Conservation (phyloP, 345 rosid species). For the Citrus glauca region DNA sequence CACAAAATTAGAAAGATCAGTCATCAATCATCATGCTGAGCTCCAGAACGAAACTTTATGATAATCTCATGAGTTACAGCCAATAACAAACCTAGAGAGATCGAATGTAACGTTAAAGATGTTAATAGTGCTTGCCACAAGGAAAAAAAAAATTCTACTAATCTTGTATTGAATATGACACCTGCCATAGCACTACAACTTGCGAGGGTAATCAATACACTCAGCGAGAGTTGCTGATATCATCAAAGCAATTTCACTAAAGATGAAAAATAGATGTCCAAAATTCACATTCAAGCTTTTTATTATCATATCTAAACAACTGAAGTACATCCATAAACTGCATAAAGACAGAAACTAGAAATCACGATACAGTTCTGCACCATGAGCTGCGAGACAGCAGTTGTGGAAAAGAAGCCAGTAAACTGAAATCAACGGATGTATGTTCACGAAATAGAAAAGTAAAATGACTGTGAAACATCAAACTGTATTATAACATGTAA, state of each 20-base stretch:
- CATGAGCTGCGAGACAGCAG: background rate
- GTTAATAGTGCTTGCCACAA: background rate
- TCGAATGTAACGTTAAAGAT: background rate
- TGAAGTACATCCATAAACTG: background rate
- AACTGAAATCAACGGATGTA: background rate
- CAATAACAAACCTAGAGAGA: background rate
- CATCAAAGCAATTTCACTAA: background rate
- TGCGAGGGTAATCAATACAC: background rate
- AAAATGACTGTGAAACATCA: background rate
- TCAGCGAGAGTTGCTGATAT: background rate
- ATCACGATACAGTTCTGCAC: background rate
- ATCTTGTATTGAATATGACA: background rate
- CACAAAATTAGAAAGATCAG: background rate
- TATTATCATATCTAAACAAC: background rate
- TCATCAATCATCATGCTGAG: background rate
- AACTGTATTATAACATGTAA: background rate
- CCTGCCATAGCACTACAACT: background rate
- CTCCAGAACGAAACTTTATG: background rate
- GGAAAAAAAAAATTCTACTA: background rate
- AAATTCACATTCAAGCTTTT: background rate
- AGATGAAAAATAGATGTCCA: background rate
- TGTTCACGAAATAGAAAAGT: background rate
- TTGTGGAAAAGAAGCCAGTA: background rate
- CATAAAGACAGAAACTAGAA: background rate
- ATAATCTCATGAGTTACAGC: background rate